Evolutionary conservation across 1,284 basidiomycete species (phyloP).

Genomic region (Hypsizygus ulmarius): DNA sequence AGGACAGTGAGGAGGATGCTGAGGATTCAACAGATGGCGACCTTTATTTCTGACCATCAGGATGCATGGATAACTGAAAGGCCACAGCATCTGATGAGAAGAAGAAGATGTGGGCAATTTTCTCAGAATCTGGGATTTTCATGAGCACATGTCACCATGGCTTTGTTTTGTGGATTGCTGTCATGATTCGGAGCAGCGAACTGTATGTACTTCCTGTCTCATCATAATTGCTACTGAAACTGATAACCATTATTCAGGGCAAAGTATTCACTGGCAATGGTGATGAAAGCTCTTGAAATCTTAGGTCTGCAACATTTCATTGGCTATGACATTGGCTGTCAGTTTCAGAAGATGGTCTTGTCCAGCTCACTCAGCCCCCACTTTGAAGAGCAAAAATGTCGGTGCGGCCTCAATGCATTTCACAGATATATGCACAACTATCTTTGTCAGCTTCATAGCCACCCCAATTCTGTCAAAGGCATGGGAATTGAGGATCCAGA

Average conservation of each 20-base stretch:
- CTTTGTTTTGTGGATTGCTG: slow-evolving; percentile 27
- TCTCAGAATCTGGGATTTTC: slow-evolving; percentile 34
- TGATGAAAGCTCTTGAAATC: background rate
- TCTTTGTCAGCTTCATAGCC: background rate
- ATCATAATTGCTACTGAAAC: too few relatives aligned
- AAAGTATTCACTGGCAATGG: background rate
- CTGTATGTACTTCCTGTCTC: slow-evolving; percentile 22
- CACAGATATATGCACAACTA: background rate
- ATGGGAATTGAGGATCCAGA: slow-evolving; percentile 2
- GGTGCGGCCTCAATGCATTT: background rate
- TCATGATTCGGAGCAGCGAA: slow-evolving; percentile 38
- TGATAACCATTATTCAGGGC: slow-evolving; percentile 11
- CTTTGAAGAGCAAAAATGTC: background rate
- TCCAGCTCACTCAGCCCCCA: background rate
- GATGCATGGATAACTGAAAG: slow-evolving; percentile 25
- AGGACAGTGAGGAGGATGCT: background rate
- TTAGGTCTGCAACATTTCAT: background rate
- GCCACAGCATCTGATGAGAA: slow-evolving; percentile 23
- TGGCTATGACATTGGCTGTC: slow-evolving; percentile 7
- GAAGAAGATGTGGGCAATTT: slow-evolving; percentile 31
- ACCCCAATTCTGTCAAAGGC: background rate
- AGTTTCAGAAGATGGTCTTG: background rate
- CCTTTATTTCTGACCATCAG: background rate
- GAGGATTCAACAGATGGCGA: slow-evolving; percentile 8
- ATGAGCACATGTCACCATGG: slow-evolving; percentile 32